Conservation (phyloP, 257 asterid species). For the Jasminum sambac region DNA sequence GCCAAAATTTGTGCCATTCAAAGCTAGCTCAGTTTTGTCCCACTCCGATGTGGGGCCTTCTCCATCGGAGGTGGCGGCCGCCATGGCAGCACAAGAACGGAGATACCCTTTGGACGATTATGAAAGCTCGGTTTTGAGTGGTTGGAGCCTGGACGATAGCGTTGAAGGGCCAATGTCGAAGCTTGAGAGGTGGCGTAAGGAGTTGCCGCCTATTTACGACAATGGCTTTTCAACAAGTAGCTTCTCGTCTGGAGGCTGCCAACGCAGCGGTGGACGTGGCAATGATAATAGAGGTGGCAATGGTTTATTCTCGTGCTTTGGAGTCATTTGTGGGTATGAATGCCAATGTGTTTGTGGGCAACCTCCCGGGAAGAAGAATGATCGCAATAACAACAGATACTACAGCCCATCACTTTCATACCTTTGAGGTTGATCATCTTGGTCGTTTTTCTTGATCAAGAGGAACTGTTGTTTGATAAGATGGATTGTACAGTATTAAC, state of each 20-base stretch:
- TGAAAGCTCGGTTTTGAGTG: constrained; percentile 73
- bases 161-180: constrained; percentile 81
- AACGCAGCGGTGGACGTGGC: constrained; percentile 28
- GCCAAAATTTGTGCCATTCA: constrained; percentile 37
- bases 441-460: background rate
- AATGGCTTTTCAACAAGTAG: constrained; percentile 57
- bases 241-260: constrained; percentile 44
- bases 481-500: background rate
- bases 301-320: constrained; percentile 79
- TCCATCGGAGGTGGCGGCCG: constrained; percentile 86
- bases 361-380: constrained; percentile 45
- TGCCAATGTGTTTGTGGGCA: constrained; percentile 88
- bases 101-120: constrained; percentile 66
- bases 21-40: constrained; percentile 46
- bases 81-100: constrained; percentile 39
- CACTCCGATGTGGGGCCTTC: constrained; percentile 90
- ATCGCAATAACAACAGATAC: constrained; percentile 25
- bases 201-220: constrained; percentile 76
- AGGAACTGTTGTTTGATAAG: background rate
- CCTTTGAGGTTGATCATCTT: constrained; percentile 28
- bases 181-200: constrained; percentile 87
- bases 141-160: constrained; percentile 93
- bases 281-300: constrained; percentile 26
- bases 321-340: constrained; percentile 66
- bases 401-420: constrained; percentile 58